Conservation (phyloP, 1,139 yeast species). For the Hyphopichia burtonii region DNA sequence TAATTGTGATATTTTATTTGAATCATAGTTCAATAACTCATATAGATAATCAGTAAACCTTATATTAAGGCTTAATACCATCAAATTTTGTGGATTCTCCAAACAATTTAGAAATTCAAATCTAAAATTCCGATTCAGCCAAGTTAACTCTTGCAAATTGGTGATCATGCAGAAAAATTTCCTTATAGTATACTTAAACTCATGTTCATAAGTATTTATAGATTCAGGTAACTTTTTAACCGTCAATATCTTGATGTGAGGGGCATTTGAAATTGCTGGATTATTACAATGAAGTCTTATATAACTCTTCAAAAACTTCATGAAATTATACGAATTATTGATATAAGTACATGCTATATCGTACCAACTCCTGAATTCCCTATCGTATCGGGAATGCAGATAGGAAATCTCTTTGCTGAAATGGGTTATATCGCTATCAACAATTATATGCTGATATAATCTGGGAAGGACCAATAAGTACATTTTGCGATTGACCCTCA, state of each 20-base stretch:
- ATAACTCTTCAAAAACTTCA: slow-evolving; percentile 24
- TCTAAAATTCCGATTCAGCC: slow-evolving; percentile 36
- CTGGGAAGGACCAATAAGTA: slow-evolving; percentile 29
- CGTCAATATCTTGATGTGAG: slow-evolving; percentile 19
- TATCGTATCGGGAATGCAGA: slow-evolving; percentile 5
- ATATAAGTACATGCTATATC: slow-evolving; percentile 26
- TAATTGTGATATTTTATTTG: slow-evolving; percentile 7
- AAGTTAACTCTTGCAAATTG: slow-evolving; percentile 25
- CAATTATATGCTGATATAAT: slow-evolving; percentile 36
- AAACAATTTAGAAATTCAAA: slow-evolving; percentile 23
- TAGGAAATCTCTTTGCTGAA: slow-evolving; percentile 21
- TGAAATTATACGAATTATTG: slow-evolving; percentile 34
- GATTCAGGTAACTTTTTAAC: slow-evolving; percentile 36
- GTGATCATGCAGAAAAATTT: slow-evolving; percentile 19
- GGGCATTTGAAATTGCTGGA: slow-evolving; percentile 3
- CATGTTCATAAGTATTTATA: slow-evolving; percentile 30
- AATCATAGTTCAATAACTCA: slow-evolving; percentile 8
- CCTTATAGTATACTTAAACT: slow-evolving; percentile 16
- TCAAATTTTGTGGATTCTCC: slow-evolving; percentile 14
- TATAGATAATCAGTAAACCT: slow-evolving; percentile 20
- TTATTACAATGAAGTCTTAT: slow-evolving; percentile 5
- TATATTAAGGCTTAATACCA: slow-evolving; percentile 24
- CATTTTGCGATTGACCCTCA: slow-evolving; percentile 29
- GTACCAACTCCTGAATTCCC: slow-evolving; percentile 3
- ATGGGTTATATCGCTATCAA: slow-evolving; percentile 37